phyloP scores from a whole-genome alignment of 75 land plant genomes.

The Cryptomeria japonica region DNA sequence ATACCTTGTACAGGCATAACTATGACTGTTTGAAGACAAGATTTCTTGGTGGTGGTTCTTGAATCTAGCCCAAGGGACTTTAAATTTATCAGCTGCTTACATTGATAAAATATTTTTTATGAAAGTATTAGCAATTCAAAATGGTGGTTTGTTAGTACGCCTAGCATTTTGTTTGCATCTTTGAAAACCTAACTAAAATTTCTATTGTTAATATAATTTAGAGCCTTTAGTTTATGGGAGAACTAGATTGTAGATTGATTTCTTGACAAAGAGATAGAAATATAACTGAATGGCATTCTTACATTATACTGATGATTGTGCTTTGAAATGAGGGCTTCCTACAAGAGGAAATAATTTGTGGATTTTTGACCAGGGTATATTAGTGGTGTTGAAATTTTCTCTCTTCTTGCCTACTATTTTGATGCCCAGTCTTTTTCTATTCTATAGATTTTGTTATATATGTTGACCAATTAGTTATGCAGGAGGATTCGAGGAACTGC shows the following conservation, averaged over 20 bases:
- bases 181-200: neutral
- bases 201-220: neutral
- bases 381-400: neutral
- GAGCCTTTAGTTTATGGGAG: neutral
- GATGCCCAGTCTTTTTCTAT: neutral
- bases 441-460: neutral
- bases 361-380: neutral
- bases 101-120: neutral
- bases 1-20: neutral
- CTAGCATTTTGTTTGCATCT: neutral
- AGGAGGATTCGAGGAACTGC: constrained; percentile 34
- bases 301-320: neutral
- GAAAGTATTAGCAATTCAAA: neutral
- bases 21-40: neutral
- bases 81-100: too few relatives aligned
- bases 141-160: neutral
- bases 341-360: neutral
- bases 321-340: neutral
- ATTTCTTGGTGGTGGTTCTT: neutral
- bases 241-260: neutral
- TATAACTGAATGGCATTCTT: neutral
- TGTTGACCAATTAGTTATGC: neutral
- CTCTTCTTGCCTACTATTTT: neutral
- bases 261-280: neutral
- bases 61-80: neutral